phyloP scores from a whole-genome alignment of 202 grass and related monocot species.

The Bolboschoenoplectus hybrid region DNA sequence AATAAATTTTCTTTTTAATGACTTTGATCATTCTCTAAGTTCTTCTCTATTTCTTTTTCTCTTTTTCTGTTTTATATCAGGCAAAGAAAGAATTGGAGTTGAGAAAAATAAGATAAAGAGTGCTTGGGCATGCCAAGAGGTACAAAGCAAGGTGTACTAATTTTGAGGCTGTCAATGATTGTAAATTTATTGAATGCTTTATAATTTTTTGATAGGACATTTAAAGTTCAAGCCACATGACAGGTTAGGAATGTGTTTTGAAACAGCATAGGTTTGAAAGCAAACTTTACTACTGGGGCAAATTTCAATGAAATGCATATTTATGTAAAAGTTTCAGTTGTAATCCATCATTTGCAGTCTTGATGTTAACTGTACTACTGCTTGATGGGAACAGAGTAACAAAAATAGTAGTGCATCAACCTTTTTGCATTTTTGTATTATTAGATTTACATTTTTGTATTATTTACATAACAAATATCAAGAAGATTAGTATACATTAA shows the following conservation, averaged over 20 bases:
- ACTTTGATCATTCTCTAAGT: neutral
- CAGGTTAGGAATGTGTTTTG: conserved; percentile 46
- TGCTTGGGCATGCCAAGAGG: conserved; percentile 45
- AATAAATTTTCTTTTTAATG: neutral
- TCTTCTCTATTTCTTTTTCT: conserved; percentile 15
- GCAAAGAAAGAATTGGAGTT: conserved; percentile 93
- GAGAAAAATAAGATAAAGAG: conserved; percentile 42
- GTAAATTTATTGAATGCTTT: conserved; percentile 45
- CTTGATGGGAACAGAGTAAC: neutral
- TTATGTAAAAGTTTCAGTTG: conserved; percentile 35
- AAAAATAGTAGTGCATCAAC: neutral
- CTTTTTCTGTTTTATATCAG: conserved; percentile 59
- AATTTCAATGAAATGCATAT: conserved; percentile 4
- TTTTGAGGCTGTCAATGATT: conserved; percentile 46
- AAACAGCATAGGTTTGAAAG: conserved; percentile 31
- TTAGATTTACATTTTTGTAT: conserved; percentile 4
- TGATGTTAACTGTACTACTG: neutral
- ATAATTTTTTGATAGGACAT: conserved; percentile 11
- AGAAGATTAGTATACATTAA: neutral
- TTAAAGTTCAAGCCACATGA: conserved; percentile 11
- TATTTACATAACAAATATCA: conserved; percentile 21
- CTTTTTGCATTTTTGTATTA: neutral
- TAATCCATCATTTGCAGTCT: neutral
- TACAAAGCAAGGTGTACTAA: conserved; percentile 25
- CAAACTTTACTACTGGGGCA: conserved; percentile 37